Percentiles rank a stretch among this genome's conserved stretches.
Conservation (phyloP, 2,329 filamentous ascomycete genomes). For the Botrytis pseudocinerea region DNA sequence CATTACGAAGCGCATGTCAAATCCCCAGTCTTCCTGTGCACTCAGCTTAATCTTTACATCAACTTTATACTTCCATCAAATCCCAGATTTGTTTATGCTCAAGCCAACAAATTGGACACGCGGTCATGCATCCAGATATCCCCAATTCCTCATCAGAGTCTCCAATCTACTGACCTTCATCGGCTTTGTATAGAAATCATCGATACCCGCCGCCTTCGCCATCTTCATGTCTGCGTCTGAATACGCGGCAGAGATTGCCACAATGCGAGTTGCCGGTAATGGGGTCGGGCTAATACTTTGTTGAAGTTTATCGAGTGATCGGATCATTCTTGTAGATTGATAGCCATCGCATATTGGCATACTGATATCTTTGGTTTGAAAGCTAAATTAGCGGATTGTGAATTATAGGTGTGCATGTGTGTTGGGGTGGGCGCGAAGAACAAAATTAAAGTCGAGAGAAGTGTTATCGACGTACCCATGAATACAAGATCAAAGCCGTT, state of each 20-base stretch:
- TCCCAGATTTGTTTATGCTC: neutral
- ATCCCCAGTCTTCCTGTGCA: neutral
- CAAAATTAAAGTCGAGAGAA: neutral
- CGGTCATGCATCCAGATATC: neutral
- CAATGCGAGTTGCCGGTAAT: slow-evolving; percentile 41
- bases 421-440: slow-evolving; percentile 39
- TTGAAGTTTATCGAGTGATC: slow-evolving; percentile 47
- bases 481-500: slow-evolving; percentile 47
- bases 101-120: neutral
- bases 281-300: slow-evolving; percentile 30
- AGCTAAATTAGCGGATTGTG: neutral
- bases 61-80: neutral
- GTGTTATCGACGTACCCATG: slow-evolving; percentile 45
- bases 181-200: slow-evolving; percentile 56
- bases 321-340: slow-evolving; percentile 50
- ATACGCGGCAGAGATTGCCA: slow-evolving; percentile 55
- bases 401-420: slow-evolving; percentile 24
- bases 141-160: slow-evolving; percentile 15
- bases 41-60: neutral
- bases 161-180: slow-evolving; percentile 36
- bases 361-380: slow-evolving; percentile 46
- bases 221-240: slow-evolving; percentile 49
- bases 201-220: slow-evolving; percentile 53
- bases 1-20: neutral
- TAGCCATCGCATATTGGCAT: slow-evolving; percentile 57